These are phyloP conservation scores for Moelleriella libera DNA, from an alignment of 2,329 filamentous ascomycete genomes.

Conservation along the genomic window DNA sequence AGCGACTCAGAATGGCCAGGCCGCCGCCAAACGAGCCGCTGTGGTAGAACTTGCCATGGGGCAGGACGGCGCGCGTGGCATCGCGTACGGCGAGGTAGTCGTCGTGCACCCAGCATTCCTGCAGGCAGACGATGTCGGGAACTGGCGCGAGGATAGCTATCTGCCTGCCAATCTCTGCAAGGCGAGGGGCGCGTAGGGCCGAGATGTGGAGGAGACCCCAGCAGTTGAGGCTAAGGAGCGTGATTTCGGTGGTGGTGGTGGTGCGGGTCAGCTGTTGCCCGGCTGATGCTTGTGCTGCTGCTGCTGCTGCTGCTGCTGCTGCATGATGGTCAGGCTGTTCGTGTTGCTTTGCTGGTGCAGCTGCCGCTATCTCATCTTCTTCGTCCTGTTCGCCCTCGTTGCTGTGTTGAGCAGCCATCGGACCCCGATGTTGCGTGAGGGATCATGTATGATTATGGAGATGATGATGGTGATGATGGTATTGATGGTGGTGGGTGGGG, in stretches of 20 bases:
- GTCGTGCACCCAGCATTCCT: constrained; percentile 85
- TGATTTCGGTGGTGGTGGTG: constrained; percentile 35
- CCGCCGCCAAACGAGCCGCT: constrained; percentile 83
- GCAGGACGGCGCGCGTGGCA: constrained; percentile 59
- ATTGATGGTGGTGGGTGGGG: too few species aligned
- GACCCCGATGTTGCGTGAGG: too few species aligned
- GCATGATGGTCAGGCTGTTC: too few species aligned
- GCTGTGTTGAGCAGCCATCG: too few species aligned
- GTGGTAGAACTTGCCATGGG: constrained; percentile 86
- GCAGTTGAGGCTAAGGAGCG: constrained; percentile 84
- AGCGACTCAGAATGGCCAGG: constrained; percentile 76
- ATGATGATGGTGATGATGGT: too few species aligned
- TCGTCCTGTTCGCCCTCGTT: too few species aligned
- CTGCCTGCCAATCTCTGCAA: constrained; percentile 71
- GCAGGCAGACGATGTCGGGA: constrained; percentile 80
- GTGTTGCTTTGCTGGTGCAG: too few species aligned
- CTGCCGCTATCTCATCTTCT: too few species aligned
- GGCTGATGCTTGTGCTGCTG: too few species aligned
- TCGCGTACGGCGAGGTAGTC: constrained; percentile 70
- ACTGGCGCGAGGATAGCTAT: constrained; percentile 53
- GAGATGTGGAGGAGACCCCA: constrained; percentile 90
- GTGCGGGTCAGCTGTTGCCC: too few species aligned
- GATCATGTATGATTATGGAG: too few species aligned
- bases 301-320: too few species aligned
- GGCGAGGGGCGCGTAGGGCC: constrained; percentile 60